Percentiles rank a stretch among this genome's conserved stretches.
Evolutionary conservation across 192 early-diverging fungal species (phyloP).

Genomic region (Backusella macrospora): DNA sequence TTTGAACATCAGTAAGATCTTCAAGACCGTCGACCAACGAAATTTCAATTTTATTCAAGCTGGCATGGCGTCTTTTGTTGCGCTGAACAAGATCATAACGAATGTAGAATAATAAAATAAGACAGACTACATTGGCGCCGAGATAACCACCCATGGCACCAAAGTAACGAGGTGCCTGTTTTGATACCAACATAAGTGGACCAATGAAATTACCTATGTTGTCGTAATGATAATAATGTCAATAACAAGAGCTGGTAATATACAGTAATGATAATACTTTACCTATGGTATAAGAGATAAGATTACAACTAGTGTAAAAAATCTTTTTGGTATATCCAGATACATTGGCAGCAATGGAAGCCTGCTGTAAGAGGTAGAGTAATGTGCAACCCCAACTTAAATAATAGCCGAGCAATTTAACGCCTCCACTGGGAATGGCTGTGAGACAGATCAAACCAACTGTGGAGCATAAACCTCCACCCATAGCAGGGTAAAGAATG

Average conservation of each 20-base stretch:
- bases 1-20: slow-evolving; percentile 19
- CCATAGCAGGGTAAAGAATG: not conserved
- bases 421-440: not conserved
- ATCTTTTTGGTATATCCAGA: slow-evolving; percentile 36
- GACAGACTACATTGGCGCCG: slow-evolving; percentile 4
- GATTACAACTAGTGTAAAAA: slow-evolving; percentile 17
- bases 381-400: slow-evolving; percentile 14
- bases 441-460: not conserved
- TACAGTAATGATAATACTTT: too few species aligned
- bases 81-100: slow-evolving; percentile 12
- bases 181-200: slow-evolving; percentile 10
- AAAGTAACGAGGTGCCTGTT: slow-evolving; percentile 27
- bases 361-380: slow-evolving; percentile 16
- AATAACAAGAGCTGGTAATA: too few species aligned
- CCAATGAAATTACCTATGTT: slow-evolving; percentile 25
- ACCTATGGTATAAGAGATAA: slow-evolving; percentile 24
- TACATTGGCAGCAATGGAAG: slow-evolving; percentile 22
- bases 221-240: not conserved
- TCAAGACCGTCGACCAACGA: not conserved
- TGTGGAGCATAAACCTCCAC: not conserved
- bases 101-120: slow-evolving; percentile 3
- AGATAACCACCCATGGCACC: slow-evolving; percentile 25
- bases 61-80: slow-evolving; percentile 8
- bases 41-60: not conserved
- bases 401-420: slow-evolving; percentile 15